Percentiles rank a stretch among this genome's conserved stretches.
These are phyloP conservation scores for Talaromyces piceae DNA, from an alignment of 2,329 filamentous ascomycete genomes.

Conservation along the genomic window DNA sequence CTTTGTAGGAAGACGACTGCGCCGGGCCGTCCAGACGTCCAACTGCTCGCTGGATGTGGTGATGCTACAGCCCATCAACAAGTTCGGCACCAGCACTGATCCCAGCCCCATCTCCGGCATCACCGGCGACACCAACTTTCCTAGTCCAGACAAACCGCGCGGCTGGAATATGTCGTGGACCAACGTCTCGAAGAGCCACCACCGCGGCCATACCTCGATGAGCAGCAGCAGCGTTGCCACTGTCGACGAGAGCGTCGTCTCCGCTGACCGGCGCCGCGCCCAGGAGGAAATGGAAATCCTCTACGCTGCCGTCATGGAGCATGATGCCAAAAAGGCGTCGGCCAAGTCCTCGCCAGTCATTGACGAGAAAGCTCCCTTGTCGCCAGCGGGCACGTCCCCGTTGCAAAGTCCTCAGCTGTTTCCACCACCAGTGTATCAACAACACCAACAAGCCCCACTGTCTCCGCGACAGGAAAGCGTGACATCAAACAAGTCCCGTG, in stretches of 20 bases:
- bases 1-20: constrained; percentile 51
- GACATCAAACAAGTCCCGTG: constrained; percentile 18
- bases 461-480: constrained; percentile 12
- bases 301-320: constrained; percentile 86
- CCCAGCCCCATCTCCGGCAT: constrained; percentile 27
- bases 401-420: constrained; percentile 7
- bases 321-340: constrained; percentile 53
- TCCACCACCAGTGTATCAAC: constrained; percentile 4
- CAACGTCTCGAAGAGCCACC: constrained; percentile 26
- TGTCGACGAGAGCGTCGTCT: constrained; percentile 70
- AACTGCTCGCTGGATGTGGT: constrained; percentile 48
- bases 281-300: constrained; percentile 81
- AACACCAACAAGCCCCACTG: constrained; percentile 8
- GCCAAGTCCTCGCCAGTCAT: constrained; percentile 14
- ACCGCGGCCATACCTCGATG: constrained; percentile 32
- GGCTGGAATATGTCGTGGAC: constrained; percentile 34
- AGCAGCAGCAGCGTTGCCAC: constrained; percentile 56
- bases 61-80: constrained; percentile 43
- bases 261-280: constrained; percentile 64
- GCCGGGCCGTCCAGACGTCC: constrained; percentile 45
- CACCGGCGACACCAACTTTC: constrained; percentile 21
- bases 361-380: constrained; percentile 20
- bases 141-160: constrained; percentile 30
- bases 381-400: constrained; percentile 15
- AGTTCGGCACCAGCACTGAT: constrained; percentile 22